Base-by-base conservation (phyloP, 768 basidiomycete genomes). In the Pluteus cervinus region DNA sequence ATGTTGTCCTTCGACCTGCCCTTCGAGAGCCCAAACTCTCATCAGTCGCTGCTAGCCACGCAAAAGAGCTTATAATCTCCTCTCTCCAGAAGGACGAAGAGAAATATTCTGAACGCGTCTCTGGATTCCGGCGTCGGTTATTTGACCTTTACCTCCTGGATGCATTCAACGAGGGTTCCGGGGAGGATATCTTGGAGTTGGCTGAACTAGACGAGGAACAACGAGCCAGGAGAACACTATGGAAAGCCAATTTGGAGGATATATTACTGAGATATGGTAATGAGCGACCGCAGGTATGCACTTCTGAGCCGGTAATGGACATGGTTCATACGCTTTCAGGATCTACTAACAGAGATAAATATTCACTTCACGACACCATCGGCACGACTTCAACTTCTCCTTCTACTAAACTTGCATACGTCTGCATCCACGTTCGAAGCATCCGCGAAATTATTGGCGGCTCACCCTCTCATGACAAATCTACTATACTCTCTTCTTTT, bases 231-330 rank as follows among this genome's bases (percentile, higher is more conserved):
- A 67, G 71, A 46, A 64, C 68, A 10, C 63, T 71, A 18, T 91
- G 87, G 87, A 89, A 87, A 57, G 57, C 62, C 20, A 91, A 86
- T 53, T 62, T 91, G 42, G 85, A 89, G 53, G 81, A 85, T 47
- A 70, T 85, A 14, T 64, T 90, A 28, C 65, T 86, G 26, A 70
- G 63, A 36, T 81, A 76, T 51, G 86, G 79, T 32, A 53, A 76
- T 40, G 68, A 75, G 46, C 57, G 67, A 39, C 83, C 85, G 16
- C 58, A 77, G 62, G 87, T 87, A 52, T 44, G 81, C 37, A 34
- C 36, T 45, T 22, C 12, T 24, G 24, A 7, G 23, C 15, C 22
- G 29, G 5, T 42, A 15, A 15, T 10, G 23, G 16, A 15, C n/a
- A 41, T 39, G 26, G 30, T 42, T 17, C 33, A 43, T 18, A 24